Evolutionary conservation across 495 filamentous ascomycete genomes (phyloP).

Genomic region (Penicillium riverlandense): DNA sequence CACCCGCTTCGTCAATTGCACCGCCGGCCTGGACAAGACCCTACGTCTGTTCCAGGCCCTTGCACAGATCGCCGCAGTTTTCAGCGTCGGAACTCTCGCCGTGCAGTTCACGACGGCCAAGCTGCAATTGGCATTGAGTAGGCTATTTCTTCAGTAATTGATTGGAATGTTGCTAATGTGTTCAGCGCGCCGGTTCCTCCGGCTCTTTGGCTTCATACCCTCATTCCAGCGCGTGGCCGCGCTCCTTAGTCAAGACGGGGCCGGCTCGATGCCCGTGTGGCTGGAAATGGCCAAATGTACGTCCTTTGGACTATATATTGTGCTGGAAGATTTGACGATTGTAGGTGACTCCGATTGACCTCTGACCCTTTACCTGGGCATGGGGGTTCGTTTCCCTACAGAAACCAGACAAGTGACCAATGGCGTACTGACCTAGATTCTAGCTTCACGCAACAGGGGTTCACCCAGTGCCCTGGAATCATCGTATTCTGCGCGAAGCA

Average conservation of each 20-base stretch:
- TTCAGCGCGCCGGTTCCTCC: conserved; percentile 47
- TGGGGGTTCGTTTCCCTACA: too few species aligned
- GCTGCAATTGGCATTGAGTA: conserved; percentile 28
- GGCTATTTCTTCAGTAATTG: conserved; percentile 1
- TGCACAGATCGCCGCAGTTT: conserved; percentile 39
- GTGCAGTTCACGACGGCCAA: conserved; percentile 22
- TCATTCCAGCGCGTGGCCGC: conserved; percentile 43
- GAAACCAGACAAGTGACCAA: too few species aligned
- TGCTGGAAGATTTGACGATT: conserved; percentile 35
- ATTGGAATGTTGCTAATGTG: not conserved
- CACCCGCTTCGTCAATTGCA: conserved; percentile 27
- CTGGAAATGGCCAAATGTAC: conserved; percentile 30
- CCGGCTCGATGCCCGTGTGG: conserved; percentile 10
- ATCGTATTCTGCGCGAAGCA: conserved; percentile 37
- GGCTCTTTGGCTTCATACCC: conserved; percentile 57
- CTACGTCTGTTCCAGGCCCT: conserved; percentile 54
- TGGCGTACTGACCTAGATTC: not conserved
- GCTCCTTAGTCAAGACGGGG: conserved; percentile 13
- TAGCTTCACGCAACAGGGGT: conserved; percentile 45
- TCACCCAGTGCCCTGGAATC: conserved; percentile 23
- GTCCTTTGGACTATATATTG: conserved; percentile 31
- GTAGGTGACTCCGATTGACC: conserved; percentile 11
- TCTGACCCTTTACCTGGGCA: too few species aligned
- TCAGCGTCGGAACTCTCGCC: conserved; percentile 19
- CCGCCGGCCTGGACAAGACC: conserved; percentile 52